phyloP scores from a whole-genome alignment of 495 filamentous ascomycete species.

The Aspergillus indologenus region DNA sequence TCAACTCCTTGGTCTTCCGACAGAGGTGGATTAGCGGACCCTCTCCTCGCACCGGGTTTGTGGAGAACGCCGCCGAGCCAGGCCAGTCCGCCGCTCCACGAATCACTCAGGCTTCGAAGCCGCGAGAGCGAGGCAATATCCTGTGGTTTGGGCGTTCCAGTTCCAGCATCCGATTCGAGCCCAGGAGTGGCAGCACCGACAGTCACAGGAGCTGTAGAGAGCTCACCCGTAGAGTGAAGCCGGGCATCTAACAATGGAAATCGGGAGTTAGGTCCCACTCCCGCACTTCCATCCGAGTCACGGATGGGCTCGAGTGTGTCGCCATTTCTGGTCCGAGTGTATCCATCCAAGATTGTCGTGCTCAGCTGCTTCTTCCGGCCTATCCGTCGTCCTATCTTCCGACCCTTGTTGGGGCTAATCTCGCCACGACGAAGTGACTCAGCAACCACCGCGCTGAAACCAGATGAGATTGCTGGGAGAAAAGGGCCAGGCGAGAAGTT shows the following conservation, averaged over 20 bases:
- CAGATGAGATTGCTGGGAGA: slow-evolving; percentile 50
- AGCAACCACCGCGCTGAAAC: slow-evolving; percentile 58
- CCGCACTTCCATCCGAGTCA: slow-evolving; percentile 16
- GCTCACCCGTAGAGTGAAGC: slow-evolving; percentile 31
- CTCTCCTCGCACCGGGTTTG: slow-evolving; percentile 11
- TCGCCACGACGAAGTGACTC: slow-evolving; percentile 58
- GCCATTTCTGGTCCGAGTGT: slow-evolving; percentile 20
- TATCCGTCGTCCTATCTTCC: slow-evolving; percentile 22
- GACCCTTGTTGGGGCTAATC: slow-evolving; percentile 37
- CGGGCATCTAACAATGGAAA: slow-evolving; percentile 28
- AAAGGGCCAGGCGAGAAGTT: slow-evolving; percentile 48
- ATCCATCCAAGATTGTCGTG: slow-evolving; percentile 25
- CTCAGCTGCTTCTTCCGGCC: slow-evolving; percentile 31
- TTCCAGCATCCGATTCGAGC: slow-evolving; percentile 18
- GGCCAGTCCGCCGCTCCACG: slow-evolving; percentile 39
- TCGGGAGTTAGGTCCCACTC: slow-evolving; percentile 17
- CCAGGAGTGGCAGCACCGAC: slow-evolving; percentile 28
- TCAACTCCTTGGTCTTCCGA: background rate
- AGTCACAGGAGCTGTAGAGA: slow-evolving; percentile 22
- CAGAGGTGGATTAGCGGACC: background rate
- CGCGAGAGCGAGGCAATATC: slow-evolving; percentile 24
- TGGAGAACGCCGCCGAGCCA: slow-evolving; percentile 39
- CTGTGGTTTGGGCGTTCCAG: slow-evolving; percentile 16
- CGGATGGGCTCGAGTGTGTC: slow-evolving; percentile 12
- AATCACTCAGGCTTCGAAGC: slow-evolving; percentile 46